Conservation (phyloP, 495 filamentous ascomycete genomes). For the Annulohypoxylon moriforme region DNA sequence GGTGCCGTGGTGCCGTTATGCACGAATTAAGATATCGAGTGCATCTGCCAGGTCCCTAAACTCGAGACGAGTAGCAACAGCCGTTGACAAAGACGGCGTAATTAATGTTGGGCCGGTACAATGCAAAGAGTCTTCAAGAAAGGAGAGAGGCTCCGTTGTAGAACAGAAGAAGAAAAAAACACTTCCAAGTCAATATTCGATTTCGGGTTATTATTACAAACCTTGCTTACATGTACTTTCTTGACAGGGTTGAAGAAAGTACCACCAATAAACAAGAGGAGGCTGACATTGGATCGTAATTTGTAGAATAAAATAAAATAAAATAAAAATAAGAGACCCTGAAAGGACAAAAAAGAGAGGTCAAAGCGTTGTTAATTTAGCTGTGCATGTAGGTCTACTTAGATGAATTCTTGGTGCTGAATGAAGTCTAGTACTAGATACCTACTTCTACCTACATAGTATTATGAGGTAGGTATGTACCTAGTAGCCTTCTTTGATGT, state of each 20-base stretch:
- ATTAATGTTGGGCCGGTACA: slow-evolving; percentile 11
- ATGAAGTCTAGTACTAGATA: no score
- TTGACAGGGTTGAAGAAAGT: slow-evolving; percentile 24
- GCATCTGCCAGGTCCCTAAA: slow-evolving; percentile 19
- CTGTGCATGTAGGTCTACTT: background rate
- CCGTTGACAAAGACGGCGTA: slow-evolving; percentile 26
- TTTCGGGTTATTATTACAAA: slow-evolving; percentile 38
- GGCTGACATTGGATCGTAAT: slow-evolving; percentile 29
- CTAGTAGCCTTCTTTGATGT: no score
- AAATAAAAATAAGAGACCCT: background rate
- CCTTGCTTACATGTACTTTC: slow-evolving; percentile 18
- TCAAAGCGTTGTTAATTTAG: slow-evolving; percentile 2
- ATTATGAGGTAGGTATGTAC: no score
- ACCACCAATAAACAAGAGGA: slow-evolving; percentile 24
- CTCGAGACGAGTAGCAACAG: slow-evolving; percentile 1
- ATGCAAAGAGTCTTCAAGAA: background rate
- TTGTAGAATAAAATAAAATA: background rate
- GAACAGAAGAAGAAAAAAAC: background rate
- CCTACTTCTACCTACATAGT: no score
- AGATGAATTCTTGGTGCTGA: background rate
- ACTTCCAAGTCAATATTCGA: slow-evolving; percentile 36
- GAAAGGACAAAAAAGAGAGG: background rate
- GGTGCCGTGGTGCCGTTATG: background rate
- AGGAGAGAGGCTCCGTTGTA: slow-evolving; percentile 8
- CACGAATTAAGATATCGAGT: slow-evolving; percentile 19